phyloP scores from a whole-genome alignment of 75 land plant genomes.

The Pinus albicaulis region DNA sequence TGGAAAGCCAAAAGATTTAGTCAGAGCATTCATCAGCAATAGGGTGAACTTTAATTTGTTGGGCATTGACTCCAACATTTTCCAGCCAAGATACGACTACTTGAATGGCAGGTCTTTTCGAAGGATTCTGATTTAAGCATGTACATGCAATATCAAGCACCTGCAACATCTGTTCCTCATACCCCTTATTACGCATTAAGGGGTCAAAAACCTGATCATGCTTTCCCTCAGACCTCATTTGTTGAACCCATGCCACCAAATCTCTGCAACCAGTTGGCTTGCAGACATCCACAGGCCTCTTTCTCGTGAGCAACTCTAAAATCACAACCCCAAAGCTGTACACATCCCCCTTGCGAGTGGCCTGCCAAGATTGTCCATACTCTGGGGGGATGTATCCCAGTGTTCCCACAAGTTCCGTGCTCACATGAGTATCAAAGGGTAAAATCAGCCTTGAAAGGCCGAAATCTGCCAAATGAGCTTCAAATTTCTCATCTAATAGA shows the following conservation, averaged over 20 bases:
- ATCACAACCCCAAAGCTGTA: constrained; percentile 71
- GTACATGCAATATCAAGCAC: constrained; percentile 46
- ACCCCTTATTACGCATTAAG: constrained; percentile 25
- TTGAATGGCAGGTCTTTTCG: constrained; percentile 47
- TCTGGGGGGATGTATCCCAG: constrained; percentile 66
- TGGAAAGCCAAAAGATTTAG: neutral
- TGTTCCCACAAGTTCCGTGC: constrained; percentile 58
- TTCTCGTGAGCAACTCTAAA: constrained; percentile 55
- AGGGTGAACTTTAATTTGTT: constrained; percentile 3
- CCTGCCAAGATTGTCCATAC: constrained; percentile 54
- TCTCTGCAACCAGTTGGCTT: constrained; percentile 39
- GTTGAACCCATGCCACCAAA: constrained; percentile 56
- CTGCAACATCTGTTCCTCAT: constrained; percentile 31
- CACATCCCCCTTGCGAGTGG: constrained; percentile 59
- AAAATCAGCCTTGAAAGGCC: constrained; percentile 48
- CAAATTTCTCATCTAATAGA: constrained; percentile 44
- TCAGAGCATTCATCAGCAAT: neutral
- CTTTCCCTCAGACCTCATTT: constrained; percentile 28
- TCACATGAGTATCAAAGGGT: constrained; percentile 47
- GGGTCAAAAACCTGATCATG: constrained; percentile 40
- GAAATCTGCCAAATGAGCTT: constrained; percentile 55
- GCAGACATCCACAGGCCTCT: constrained; percentile 38
- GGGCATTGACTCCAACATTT: constrained; percentile 12
- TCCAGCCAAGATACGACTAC: constrained; percentile 59
- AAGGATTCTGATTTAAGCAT: constrained; percentile 44